Evolutionary conservation across 2,329 filamentous ascomycete species (phyloP).

Genomic region (Ceratocystiopsis minuta): DNA sequence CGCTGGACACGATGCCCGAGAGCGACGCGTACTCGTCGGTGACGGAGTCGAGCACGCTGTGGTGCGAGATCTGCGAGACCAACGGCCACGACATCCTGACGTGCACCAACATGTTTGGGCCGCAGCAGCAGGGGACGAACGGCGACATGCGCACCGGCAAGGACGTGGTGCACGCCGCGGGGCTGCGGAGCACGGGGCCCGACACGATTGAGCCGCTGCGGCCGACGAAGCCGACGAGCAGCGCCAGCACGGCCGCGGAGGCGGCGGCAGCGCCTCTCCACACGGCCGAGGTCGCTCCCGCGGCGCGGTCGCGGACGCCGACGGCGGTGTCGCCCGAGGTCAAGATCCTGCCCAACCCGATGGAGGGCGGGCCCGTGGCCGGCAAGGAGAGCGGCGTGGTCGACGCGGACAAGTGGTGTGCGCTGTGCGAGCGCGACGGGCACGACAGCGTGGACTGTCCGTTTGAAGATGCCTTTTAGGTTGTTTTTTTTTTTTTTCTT

Average conservation of each 20-base stretch:
- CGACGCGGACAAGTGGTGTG: conserved; percentile 87
- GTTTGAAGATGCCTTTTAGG: conserved; percentile 61
- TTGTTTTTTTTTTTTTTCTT: not conserved
- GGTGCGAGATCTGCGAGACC: conserved; percentile 93
- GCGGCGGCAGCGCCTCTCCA: conserved; percentile 8
- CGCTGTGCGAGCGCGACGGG: conserved; percentile 85
- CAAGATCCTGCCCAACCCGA: conserved; percentile 38
- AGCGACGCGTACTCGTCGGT: conserved; percentile 51
- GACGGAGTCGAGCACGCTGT: conserved; percentile 57
- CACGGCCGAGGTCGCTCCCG: conserved; percentile 19
- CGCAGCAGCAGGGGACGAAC: conserved; percentile 8
- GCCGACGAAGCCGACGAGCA: conserved; percentile 2
- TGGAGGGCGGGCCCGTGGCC: conserved; percentile 50
- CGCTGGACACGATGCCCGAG: conserved; percentile 51
- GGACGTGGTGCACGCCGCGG: conserved; percentile 2
- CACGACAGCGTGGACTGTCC: conserved; percentile 93
- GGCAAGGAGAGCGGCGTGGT: conserved; percentile 63
- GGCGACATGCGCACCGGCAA: conserved; percentile 8
- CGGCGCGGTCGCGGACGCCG: conserved; percentile 9
- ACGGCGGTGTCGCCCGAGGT: conserved; percentile 24
- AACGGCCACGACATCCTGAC: conserved; percentile 84
- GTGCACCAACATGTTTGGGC: conserved; percentile 74
- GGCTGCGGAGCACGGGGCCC: conserved; percentile 9
- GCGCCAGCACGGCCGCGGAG: conserved; percentile 14
- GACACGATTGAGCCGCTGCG: conserved; percentile 22